Base-by-base conservation (phyloP, 2,329 filamentous ascomycete genomes). In the Talaromyces sp. region DNA sequence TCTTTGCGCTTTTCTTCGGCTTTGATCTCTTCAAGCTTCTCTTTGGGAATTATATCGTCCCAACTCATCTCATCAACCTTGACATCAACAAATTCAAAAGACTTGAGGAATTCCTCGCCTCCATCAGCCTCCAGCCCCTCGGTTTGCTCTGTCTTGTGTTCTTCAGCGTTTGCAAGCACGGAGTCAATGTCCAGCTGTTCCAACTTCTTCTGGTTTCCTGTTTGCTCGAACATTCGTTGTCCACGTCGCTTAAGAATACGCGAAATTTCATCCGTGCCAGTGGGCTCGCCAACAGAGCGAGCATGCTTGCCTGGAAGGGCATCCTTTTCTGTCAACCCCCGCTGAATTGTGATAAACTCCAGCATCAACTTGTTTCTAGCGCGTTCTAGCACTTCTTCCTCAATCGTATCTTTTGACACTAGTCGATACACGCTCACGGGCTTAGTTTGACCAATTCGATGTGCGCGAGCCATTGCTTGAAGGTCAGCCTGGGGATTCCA, bases 191-290 rank as follows among this genome's bases (percentile, higher is more conserved):
- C 95, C 26, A 99, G 87, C 75, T 97, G 92, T 76, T 99, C 95
- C 5, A 99, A 83, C 72, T 96, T 95, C 77, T 93, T 89, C 75
- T 99, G 95, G 72, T 99, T 99, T 62, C 91, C 91, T 11, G 90
- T 95, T 74, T 97, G 93, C 76, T 98, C 93, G 67, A 99, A 99
- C 89, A 99, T 96, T 76, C 95, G 96, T 72, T 97, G 95, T n/a
- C 95, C 96, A 67, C 95, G 89, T 77, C 93, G 92, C 79, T 98
- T 98, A 70, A 99, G 84, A 62, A 99, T 96, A 74, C 90, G 90
- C 64, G 95, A 96, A 66, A 98, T 98, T 70, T 97, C 95, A 65
- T 96, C 93, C 0, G 91, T 91, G 2, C 91, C 96, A 62, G 88
- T 93, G 8, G 93, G 93, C 67, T 96, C 93, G 58, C 89, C 88